phyloP scores from a whole-genome alignment of 495 filamentous ascomycete genomes.

The Podospora pseudopauciseta region DNA sequence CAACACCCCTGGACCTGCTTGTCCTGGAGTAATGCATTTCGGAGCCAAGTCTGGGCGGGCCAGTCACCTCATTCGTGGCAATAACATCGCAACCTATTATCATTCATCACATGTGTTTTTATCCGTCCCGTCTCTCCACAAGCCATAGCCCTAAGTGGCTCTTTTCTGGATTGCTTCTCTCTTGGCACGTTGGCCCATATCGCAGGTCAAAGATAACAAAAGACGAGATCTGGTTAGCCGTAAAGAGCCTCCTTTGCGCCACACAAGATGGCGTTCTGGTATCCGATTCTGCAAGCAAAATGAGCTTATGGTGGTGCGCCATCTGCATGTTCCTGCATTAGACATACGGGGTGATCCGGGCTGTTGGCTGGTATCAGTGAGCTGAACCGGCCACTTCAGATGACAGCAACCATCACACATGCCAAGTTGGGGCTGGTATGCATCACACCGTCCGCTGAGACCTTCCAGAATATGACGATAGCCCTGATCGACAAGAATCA shows the following conservation, averaged over 20 bases:
- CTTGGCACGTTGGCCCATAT: background rate
- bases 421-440: background rate
- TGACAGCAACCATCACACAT: background rate
- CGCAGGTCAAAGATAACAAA: background rate
- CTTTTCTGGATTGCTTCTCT: background rate
- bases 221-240: background rate
- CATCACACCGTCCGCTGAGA: background rate
- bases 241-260: background rate
- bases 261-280: background rate
- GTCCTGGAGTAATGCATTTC: constrained; percentile 10
- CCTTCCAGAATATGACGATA: background rate
- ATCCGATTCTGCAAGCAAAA: background rate
- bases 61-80: background rate
- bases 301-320: background rate
- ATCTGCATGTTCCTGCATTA: background rate
- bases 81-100: background rate
- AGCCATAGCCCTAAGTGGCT: background rate
- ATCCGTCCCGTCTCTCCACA: background rate
- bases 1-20: constrained; percentile 9
- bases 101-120: constrained; percentile 2
- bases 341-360: background rate
- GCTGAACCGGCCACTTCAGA: background rate
- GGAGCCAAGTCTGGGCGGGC: constrained; percentile 2
- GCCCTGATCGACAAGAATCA: background rate
- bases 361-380: background rate